Conservation (phyloP, 768 basidiomycete genomes). For the Pluteus cervinus region DNA sequence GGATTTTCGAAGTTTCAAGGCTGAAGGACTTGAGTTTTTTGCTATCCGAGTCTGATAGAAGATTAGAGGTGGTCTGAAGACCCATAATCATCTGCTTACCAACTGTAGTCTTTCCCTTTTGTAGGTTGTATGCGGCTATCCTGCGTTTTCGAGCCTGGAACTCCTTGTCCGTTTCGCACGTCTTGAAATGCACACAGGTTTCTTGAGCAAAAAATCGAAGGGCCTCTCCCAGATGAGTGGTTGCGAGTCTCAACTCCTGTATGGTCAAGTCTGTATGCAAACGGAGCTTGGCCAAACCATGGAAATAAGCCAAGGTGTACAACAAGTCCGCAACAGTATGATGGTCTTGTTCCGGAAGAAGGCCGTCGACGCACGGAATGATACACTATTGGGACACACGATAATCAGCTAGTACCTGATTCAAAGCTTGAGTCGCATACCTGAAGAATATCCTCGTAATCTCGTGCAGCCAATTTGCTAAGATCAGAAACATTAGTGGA, state of each 20-base stretch:
- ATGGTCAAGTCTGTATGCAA: slow-evolving; percentile 31
- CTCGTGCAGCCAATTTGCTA: slow-evolving; percentile 26
- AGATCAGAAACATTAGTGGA: slow-evolving; percentile 24
- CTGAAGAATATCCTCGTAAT: slow-evolving; percentile 35
- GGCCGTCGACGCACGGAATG: slow-evolving; percentile 28
- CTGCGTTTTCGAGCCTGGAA: slow-evolving; percentile 13
- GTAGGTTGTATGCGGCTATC: no score
- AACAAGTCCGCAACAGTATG: slow-evolving; percentile 23
- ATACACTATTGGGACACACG: no score
- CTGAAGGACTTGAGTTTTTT: slow-evolving; percentile 9
- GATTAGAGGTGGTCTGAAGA: no score
- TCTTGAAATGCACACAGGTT: slow-evolving; percentile 12
- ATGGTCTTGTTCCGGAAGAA: slow-evolving; percentile 23
- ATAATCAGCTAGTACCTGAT: background rate
- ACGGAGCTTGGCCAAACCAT: slow-evolving; percentile 34
- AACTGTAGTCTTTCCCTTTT: no score
- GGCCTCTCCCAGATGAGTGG: slow-evolving; percentile 16
- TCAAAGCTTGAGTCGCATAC: slow-evolving; percentile 8
- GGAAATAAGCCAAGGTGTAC: slow-evolving; percentile 29
- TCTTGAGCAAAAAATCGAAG: slow-evolving; percentile 20
- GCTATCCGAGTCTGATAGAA: no score
- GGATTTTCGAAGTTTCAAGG: slow-evolving; percentile 23
- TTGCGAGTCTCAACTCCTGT: slow-evolving; percentile 14
- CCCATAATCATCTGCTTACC: no score
- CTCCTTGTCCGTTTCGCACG: slow-evolving; percentile 18